phyloP scores from a whole-genome alignment of 1,284 basidiomycete genomes.

The Filobasidium uniguttulatum region DNA sequence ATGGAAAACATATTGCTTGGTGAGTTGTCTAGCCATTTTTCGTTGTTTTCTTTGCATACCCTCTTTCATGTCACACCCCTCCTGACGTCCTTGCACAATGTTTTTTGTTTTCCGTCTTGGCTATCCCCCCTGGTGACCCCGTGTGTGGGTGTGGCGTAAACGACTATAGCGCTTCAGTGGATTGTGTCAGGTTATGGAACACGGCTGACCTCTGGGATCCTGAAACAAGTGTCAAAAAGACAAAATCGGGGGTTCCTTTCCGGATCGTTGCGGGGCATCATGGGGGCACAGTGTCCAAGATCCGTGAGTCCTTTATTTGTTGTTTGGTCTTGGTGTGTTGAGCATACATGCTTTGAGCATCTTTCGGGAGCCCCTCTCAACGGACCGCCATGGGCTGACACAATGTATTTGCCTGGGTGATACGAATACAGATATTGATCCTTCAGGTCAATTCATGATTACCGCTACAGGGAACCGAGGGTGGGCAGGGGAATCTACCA shows the following conservation, averaged over 20 bases:
- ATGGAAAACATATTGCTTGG: slow-evolving; percentile 79
- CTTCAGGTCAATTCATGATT: slow-evolving; percentile 68
- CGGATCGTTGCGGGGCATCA: slow-evolving; percentile 95
- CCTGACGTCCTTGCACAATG: no score
- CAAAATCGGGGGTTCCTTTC: slow-evolving; percentile 51
- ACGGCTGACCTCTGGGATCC: slow-evolving; percentile 58
- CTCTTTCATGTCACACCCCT: no score
- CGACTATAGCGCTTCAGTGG: slow-evolving; percentile 60
- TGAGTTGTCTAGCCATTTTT: slow-evolving; percentile 39
- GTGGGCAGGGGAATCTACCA: slow-evolving; percentile 81
- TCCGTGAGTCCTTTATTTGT: slow-evolving; percentile 48
- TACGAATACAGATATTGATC: slow-evolving; percentile 72
- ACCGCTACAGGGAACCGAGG: slow-evolving; percentile 88
- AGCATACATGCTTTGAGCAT: slow-evolving; percentile 1
- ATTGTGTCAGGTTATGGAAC: slow-evolving; percentile 92
- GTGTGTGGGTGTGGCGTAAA: background rate
- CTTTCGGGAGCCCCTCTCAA: no score
- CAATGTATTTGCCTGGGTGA: no score
- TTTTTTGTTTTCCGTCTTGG: no score
- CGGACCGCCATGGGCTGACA: no score
- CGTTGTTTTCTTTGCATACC: no score
- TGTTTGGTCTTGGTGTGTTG: slow-evolving; percentile 8
- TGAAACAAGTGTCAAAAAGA: slow-evolving; percentile 46
- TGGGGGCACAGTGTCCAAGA: slow-evolving; percentile 78
- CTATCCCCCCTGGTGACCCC: no score